Conservation (phyloP, 169 alveolate genomes). For the Blepharisma undulans region DNA sequence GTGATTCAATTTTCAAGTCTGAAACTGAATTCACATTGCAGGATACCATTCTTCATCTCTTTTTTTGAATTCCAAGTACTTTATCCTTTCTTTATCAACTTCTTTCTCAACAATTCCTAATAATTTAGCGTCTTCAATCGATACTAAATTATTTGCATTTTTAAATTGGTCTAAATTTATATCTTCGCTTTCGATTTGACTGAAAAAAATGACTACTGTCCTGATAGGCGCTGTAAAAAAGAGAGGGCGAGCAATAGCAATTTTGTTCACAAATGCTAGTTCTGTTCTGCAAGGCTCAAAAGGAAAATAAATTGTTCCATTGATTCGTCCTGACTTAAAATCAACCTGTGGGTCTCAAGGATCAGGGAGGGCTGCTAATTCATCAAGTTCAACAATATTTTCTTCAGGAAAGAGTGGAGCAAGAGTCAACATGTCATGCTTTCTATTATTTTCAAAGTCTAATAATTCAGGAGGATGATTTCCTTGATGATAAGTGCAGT, state of each 20-base stretch:
- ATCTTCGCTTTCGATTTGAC: neutral
- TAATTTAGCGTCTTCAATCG: neutral
- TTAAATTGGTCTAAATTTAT: neutral
- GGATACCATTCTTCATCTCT: neutral
- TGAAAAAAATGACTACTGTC: neutral
- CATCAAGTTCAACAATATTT: neutral
- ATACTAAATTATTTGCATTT: neutral
- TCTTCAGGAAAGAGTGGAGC: neutral
- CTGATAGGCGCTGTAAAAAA: neutral
- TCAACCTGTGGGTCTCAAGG: neutral
- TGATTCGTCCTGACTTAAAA: neutral
- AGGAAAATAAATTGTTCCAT: neutral
- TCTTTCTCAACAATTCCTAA: neutral
- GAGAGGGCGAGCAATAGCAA: conserved; percentile 1
- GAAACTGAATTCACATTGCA: neutral
- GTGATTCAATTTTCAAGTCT: neutral
- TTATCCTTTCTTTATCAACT: neutral
- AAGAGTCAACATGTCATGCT: neutral
- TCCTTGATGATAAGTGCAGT: neutral
- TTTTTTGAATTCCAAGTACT: neutral
- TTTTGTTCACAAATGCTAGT: neutral
- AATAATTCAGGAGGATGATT: neutral
- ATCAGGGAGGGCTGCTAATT: neutral
- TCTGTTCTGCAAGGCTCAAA: neutral
- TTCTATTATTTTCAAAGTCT: neutral